phyloP scores from a whole-genome alignment of 2,329 filamentous ascomycete genomes.

The Calonectria pauciramosa region DNA sequence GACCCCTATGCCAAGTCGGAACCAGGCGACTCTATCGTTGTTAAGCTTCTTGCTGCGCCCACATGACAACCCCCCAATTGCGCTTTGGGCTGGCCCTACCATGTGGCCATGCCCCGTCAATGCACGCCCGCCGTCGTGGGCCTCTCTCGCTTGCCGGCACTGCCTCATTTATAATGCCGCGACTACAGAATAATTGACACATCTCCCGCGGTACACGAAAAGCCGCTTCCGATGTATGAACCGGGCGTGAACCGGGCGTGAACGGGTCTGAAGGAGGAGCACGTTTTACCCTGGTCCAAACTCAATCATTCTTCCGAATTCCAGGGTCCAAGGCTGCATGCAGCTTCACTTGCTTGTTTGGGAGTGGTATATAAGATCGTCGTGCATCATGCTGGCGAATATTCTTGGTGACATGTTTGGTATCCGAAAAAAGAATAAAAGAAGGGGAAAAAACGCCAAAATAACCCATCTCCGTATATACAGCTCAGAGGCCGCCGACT shows the following conservation, averaged over 20 bases:
- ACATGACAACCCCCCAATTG: slow-evolving; percentile 22
- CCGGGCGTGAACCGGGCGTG: neutral
- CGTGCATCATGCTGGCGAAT: neutral
- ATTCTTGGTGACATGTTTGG: neutral
- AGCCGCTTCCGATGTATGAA: neutral
- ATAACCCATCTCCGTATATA: neutral
- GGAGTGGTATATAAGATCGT: neutral
- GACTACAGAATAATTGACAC: neutral
- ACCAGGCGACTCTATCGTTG: slow-evolving; percentile 40
- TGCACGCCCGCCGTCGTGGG: neutral
- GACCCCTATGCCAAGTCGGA: slow-evolving; percentile 40
- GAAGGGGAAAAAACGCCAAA: neutral
- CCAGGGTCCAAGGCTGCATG: neutral
- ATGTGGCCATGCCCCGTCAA: neutral
- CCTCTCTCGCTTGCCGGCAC: slow-evolving; percentile 15
- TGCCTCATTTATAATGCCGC: slow-evolving; percentile 1
- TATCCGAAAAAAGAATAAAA: neutral
- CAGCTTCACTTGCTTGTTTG: neutral
- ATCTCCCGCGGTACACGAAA: neutral
- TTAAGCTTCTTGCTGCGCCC: slow-evolving; percentile 47
- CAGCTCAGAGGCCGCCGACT: neutral
- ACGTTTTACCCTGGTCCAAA: neutral
- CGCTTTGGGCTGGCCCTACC: neutral
- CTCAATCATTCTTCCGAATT: neutral
- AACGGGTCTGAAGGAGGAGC: neutral